Base-by-base conservation (phyloP, 306 rosid genomes). In the Pyrus bretschneideri region DNA sequence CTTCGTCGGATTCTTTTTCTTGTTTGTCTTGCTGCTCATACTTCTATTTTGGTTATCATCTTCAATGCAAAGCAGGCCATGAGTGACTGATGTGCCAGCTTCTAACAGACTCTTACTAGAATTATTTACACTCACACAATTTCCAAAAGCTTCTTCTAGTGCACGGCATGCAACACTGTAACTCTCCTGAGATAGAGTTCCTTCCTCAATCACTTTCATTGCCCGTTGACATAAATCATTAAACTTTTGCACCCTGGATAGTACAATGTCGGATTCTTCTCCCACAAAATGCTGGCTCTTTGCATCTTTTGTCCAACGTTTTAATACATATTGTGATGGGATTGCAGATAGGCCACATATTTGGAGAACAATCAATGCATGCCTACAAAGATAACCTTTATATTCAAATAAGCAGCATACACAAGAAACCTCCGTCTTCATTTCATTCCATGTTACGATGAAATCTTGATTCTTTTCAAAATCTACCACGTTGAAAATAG, bases 311-410 rank as follows among this genome's bases (percentile, higher is more conserved):
- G 93, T 88, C 99, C 99, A 95, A 76, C 99, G 85, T 69, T 89
- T 92, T 80, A 95, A 92, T 78, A 95, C 83, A 85, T 95, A 95
- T 59, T 87, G 97, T 75, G 85, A 9, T 66, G 99, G 99, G 80
- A 92, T 87, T 69, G 87, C 78, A 22, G 97, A 88, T 51, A 89
- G 86, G 44, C 93, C 91, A 79, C 93, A 90, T 70, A 88, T 89
- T 82, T 95, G 99, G 76, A 95, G 97, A 85, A 95, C 97, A 81
- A 92, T 82, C 88, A 95, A 76, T 59, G 97, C 97, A 86, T 95
- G 99, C 68, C 99, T 88, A 80, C 99, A 95, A 79, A 95, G 97
- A 89, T 88, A 92, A 74, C 99, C 99, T 85, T 80, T 92, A 83
- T 90, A 92, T 87, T 95, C 97, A 83, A 81, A 92, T 80, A 88